Base-by-base conservation (phyloP, 371 early-diverging fungal genomes). In the Syncephalis plumigaleata region DNA sequence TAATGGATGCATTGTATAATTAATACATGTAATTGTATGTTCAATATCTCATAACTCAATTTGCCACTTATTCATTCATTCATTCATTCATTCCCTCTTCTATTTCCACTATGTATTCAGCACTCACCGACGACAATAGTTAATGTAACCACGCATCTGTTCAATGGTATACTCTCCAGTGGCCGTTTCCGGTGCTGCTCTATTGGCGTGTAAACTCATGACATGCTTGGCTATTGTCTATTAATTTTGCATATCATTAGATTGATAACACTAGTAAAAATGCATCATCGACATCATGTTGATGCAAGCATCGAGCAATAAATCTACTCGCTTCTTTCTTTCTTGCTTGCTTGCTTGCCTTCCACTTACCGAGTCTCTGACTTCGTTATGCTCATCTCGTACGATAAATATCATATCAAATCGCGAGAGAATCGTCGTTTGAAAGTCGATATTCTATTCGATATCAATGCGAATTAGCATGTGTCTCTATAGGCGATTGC, bases 371-470 rank as follows among this genome's bases (percentile, higher is more conserved):
- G 75, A 70, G 67, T 96, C 93, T 39, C 85, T 76, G 42, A 65
- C 70, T 50, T 83, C 79, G 55, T 84, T 79, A 52, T 85, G 84
- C 56, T 84, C 82, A 67, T 98, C 98, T 59, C 83, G 86, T 37
- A 97, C 75, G 45, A 97, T 87, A 57, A 95, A 98, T 49, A 98
- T 94, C 77, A 86, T 81, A 65, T 98, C 98, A 59, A 98, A 98
- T 59, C 98, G 74, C 38, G 91, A 90, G 57, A 98, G 70, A 54
- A 98, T 98, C 1, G 99, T 99, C 1, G 96, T 87, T 66, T 97
- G 98, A 72, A 99, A 98, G 65, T 99, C 99, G 52, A 99, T 98
- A 61, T 99, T 99, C 68, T 92, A 54, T 55, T 11, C 46, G 52
- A n/a, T n/a, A n/a, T n/a, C n/a, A n/a, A n/a, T n/a, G n/a, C n/a